Evolutionary conservation across 1,139 yeast genomes (phyloP).

Genomic region (Saccharomyces pastorianus): DNA sequence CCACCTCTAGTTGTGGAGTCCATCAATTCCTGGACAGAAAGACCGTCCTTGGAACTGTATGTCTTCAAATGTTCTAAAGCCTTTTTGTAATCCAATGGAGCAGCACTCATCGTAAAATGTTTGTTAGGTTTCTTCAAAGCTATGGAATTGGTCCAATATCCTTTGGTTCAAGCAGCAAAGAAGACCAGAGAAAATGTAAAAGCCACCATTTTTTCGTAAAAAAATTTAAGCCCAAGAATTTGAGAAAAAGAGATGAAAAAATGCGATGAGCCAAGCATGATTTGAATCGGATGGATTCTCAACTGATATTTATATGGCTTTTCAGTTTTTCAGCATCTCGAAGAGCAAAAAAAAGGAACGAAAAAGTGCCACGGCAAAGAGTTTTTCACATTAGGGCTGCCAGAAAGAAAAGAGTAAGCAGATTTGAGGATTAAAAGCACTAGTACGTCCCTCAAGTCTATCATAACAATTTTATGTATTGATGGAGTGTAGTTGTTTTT

Average conservation of each 20-base stretch:
- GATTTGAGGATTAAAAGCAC: background rate
- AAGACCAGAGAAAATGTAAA: constrained; percentile 6
- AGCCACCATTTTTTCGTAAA: constrained; percentile 12
- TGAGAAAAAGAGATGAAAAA: background rate
- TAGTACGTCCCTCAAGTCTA: background rate
- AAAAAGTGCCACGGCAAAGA: constrained; percentile 1
- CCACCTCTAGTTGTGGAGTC: constrained; percentile 91
- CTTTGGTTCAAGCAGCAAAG: background rate
- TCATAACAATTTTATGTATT: background rate
- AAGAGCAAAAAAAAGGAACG: background rate
- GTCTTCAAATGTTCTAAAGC: constrained; percentile 62
- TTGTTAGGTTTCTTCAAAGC: constrained; percentile 1
- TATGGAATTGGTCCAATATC: constrained; percentile 9
- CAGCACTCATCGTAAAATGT: constrained; percentile 8
- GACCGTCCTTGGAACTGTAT: constrained; percentile 74
- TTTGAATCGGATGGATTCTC: background rate
- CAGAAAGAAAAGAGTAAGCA: background rate
- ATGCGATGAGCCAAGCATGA: background rate
- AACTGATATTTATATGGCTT: background rate
- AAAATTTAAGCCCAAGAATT: constrained; percentile 14
- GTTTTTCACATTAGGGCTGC: background rate
- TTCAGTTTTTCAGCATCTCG: background rate
- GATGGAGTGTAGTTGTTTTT: background rate
- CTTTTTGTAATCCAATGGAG: constrained; percentile 44
- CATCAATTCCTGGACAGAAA: constrained; percentile 75